Evolutionary conservation across 192 early-diverging fungal species (phyloP).

Genomic region (Rhizoclosmatium globosum): DNA sequence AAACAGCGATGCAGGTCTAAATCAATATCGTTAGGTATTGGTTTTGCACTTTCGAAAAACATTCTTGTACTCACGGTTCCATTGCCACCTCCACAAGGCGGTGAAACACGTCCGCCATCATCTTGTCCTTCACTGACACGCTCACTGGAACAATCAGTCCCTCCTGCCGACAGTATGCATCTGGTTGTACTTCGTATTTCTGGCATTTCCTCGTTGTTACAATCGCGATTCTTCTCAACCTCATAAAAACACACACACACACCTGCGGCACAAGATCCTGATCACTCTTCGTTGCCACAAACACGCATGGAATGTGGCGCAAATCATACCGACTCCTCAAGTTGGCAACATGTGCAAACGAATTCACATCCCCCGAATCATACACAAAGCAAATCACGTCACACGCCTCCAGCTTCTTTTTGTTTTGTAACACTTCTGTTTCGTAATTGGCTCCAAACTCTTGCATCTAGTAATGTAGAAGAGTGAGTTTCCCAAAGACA

Average conservation of each 20-base stretch:
- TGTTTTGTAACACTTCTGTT: conserved; percentile 88
- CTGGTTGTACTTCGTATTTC: conserved; percentile 86
- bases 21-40: neutral
- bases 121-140: conserved; percentile 84
- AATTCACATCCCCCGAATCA: conserved; percentile 91
- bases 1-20: conserved; percentile 17
- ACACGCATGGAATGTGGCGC: conserved; percentile 84
- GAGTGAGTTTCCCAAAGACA: neutral
- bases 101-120: conserved; percentile 90
- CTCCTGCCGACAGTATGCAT: conserved; percentile 90
- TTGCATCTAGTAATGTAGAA: conserved; percentile 71
- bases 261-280: conserved; percentile 85
- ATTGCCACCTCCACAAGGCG: conserved; percentile 85
- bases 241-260: neutral
- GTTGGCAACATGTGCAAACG: conserved; percentile 90
- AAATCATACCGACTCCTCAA: conserved; percentile 86
- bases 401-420: conserved; percentile 84
- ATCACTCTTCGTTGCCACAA: conserved; percentile 97
- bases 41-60: neutral
- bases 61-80: conserved; percentile 67
- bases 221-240: neutral
- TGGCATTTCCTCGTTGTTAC: conserved; percentile 34
- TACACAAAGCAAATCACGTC: conserved; percentile 96
- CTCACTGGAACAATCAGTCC: conserved; percentile 88
- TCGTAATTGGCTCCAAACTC: conserved; percentile 90